Evolutionary conservation across 768 basidiomycete species (phyloP).

Genomic region (Lactarius tabidus): DNA sequence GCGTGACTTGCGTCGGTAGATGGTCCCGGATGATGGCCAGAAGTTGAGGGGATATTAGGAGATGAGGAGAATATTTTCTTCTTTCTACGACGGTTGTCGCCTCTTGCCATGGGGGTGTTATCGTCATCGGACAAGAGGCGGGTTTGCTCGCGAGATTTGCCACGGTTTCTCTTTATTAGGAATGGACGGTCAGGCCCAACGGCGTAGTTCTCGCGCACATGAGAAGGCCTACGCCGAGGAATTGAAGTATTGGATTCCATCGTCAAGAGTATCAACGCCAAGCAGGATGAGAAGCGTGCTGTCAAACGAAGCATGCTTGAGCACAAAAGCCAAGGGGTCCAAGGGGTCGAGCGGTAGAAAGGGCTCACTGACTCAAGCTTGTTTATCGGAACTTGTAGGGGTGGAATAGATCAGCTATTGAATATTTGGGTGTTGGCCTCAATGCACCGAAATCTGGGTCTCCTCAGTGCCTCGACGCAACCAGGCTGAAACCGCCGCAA

Average conservation of each 20-base stretch:
- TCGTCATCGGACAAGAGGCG: conserved; percentile 20
- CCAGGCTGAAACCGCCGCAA: too few species aligned
- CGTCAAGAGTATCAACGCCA: neutral
- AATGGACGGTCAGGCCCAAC: conserved; percentile 9
- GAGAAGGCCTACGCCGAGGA: conserved; percentile 14
- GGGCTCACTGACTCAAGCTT: neutral
- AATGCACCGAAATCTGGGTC: neutral
- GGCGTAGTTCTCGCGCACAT: conserved; percentile 11
- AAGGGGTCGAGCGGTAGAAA: neutral
- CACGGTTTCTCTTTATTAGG: conserved; percentile 14
- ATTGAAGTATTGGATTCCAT: conserved; percentile 12
- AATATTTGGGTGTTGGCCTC: neutral
- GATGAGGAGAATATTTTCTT: conserved; percentile 9
- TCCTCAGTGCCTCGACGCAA: neutral
- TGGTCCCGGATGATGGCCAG: conserved; percentile 7
- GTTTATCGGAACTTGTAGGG: neutral
- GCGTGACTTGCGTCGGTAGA: conserved; percentile 12
- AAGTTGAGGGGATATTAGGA: neutral
- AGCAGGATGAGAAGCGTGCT: neutral
- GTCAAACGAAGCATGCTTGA: conserved; percentile 6
- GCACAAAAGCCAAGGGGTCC: neutral
- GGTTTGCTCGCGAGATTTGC: conserved; percentile 15
- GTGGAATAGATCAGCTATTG: neutral
- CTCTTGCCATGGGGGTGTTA: conserved; percentile 3
- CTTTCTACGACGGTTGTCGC: conserved; percentile 21